Evolutionary conservation across 192 early-diverging fungal species (phyloP).

Genomic region (Spinellus fusiger): DNA sequence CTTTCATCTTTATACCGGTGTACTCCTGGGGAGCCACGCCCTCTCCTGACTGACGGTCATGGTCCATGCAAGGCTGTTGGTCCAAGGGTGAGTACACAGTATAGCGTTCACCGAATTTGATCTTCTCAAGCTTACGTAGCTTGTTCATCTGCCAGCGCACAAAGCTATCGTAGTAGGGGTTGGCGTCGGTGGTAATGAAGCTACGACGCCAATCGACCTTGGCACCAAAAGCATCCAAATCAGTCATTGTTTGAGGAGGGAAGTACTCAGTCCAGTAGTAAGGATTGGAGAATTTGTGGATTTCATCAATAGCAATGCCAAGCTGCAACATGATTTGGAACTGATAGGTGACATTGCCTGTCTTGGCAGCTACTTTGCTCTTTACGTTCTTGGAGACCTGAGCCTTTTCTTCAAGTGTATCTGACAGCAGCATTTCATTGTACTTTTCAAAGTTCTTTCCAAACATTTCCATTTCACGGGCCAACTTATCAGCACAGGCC

Average conservation of each 20-base stretch:
- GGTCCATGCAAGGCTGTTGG: constrained; percentile 98
- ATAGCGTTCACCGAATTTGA: constrained; percentile 94
- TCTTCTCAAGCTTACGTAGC: constrained; percentile 67
- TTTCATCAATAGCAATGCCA: constrained; percentile 82
- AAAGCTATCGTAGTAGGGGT: constrained; percentile 98
- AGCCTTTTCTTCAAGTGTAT: constrained; percentile 33
- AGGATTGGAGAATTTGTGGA: constrained; percentile 88
- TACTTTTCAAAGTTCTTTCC: constrained; percentile 63
- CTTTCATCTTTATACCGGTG: constrained; percentile 91
- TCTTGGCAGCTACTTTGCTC: constrained; percentile 87
- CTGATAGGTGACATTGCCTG: constrained; percentile 78
- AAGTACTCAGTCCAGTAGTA: constrained; percentile 92
- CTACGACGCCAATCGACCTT: constrained; percentile 95
- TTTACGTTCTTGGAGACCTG: constrained; percentile 65
- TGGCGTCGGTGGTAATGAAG: constrained; percentile 96
- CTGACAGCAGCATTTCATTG: constrained; percentile 9
- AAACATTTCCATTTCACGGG: constrained; percentile 78
- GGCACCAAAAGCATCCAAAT: constrained; percentile 69
- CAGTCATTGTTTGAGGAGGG: constrained; percentile 79
- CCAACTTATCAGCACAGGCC: constrained; percentile 84
- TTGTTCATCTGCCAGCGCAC: constrained; percentile 97
- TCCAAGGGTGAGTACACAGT: constrained; percentile 96
- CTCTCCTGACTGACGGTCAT: constrained; percentile 92
- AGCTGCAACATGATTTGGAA: constrained; percentile 95
- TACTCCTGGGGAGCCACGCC: constrained; percentile 93